Base-by-base conservation (phyloP, 2,329 filamentous ascomycete species). In the Neonectria magnoliae region DNA sequence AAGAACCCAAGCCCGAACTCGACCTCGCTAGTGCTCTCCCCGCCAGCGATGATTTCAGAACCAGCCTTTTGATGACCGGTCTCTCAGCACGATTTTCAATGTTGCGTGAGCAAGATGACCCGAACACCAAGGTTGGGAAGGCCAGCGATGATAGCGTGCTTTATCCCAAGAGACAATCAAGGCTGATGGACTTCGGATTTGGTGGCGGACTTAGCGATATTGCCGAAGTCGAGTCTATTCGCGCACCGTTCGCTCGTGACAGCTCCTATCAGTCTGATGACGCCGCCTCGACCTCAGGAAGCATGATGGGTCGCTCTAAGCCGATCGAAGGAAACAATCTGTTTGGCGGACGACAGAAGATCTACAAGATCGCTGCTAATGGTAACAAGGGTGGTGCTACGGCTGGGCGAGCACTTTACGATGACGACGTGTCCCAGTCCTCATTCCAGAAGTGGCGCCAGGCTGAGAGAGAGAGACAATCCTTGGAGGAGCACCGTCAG, bases 41-140 rank as follows among this genome's bases (percentile, higher is more conserved):
- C 1, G 85, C 94, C 0, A 90, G 83, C 51, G 93, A 98, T 79
- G 91, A 98, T 75, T 98, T 99, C 79, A 89, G 96, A 62, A 99
- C 96, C 4, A 98, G 96, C 83, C 82, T 99, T 63, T 84, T 99
- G 67, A 97, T 99, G 95, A 94, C 93, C 0, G 95, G 94, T 45
- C 85, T 99, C 5, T 98, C 95, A 0, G 93, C 94, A 13, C 90
- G 96, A 7, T 99, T 99, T 78, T 98, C 95, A 71, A 98, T 98
- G 95, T 83, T 98, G 33, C 86, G 93, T 73, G 95, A 98, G 79
- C 95, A 98, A 77, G 94, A 98, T 77, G 94, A 98, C 74, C 95
- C 95, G 1, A 91, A 84, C 67, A 95, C 93, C 2, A 92, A 94
- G 77, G 86, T 98, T 33, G 95, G 95, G 62, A 98, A 98, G 79